Evolutionary conservation across 352 stramenopile species (phyloP).

Genomic region (Globisporangium megalacanthum): DNA sequence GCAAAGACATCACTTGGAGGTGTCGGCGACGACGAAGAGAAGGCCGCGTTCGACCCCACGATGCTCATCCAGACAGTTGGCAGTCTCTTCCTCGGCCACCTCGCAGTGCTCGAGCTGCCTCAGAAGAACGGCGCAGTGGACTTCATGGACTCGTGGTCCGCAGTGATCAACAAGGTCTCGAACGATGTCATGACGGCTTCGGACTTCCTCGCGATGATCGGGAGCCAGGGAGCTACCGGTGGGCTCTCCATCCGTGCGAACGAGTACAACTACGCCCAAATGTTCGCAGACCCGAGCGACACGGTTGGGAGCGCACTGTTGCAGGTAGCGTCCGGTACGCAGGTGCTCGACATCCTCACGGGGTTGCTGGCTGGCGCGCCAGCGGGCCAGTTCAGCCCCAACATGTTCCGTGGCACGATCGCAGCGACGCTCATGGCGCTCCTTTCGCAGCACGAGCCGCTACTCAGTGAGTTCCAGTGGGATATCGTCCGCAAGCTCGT

Average conservation of each 20-base stretch:
- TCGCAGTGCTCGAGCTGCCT: conserved; percentile 44
- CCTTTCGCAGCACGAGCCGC: conserved; percentile 18
- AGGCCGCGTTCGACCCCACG: conserved; percentile 22
- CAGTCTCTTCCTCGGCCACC: conserved; percentile 47
- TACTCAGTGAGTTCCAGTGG: conserved; percentile 49
- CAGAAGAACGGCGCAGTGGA: conserved; percentile 48
- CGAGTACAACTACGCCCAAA: conserved; percentile 64
- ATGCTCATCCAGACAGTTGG: conserved; percentile 37
- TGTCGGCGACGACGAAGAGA: conserved; percentile 20
- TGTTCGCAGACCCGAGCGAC: conserved; percentile 46
- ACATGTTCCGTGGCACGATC: conserved; percentile 67
- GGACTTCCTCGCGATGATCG: conserved; percentile 57
- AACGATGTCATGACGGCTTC: conserved; percentile 52
- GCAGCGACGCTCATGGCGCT: conserved; percentile 42
- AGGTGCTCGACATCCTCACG: conserved; percentile 66
- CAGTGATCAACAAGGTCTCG: conserved; percentile 54
- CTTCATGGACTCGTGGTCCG: conserved; percentile 73
- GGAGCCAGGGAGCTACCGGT: conserved; percentile 23
- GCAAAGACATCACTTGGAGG: conserved; percentile 26
- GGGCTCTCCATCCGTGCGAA: conserved; percentile 36
- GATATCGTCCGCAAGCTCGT: conserved; percentile 40
- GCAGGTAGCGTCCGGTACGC: conserved; percentile 41
- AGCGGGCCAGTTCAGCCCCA: conserved; percentile 48
- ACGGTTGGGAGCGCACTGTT: conserved; percentile 37
- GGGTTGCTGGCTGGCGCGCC: conserved; percentile 45